Evolutionary conservation across 75 land plant genomes (phyloP), one percentile per base, ranked within the genome.

Genomic region (Adiantum capillusveneris): DNA sequence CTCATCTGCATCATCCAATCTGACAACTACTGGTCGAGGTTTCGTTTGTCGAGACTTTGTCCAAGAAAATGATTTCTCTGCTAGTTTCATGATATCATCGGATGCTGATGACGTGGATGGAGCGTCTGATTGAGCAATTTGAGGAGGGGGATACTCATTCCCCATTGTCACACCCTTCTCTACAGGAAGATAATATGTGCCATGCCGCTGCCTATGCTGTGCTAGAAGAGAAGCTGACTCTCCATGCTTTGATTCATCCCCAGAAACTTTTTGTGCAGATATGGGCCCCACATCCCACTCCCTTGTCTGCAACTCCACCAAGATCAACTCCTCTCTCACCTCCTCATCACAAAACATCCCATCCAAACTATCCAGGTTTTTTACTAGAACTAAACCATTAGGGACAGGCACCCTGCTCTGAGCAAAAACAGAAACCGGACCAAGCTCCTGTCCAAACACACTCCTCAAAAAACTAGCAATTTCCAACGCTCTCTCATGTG

Each of bases 181-280:
- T 43, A 77, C 74, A n/a, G 96, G 80, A 59, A 94, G 74, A 58
- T 94, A 94, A 67, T 79, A 94, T 24, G 74, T 30, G 44, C 86
- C 87, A 72, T 89, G 87, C 18, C 86, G 69, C 69, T 86, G 85
- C 12, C 98, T 75, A 51, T 94, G 98, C 63, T 86, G 79, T 24
- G 75, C 73, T 41, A 89, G 74, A 31, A 90, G 65, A 45, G 85
- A 85, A 21, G 81, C 69, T 13, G 92, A 78, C 57, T 79, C 87
- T 34, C 58, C 71, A 50, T 43, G 49, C 39, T 67, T 45, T 37
- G 66, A 53, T 52, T 66, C 66, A 22, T 65, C 16, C 25, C 82
- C 88, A 31, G 67, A 72, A 26, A 67, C 74, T 11, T 27, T 46
- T 24, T 44, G 51, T 18, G 34, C 22, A 25, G 77, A 34, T 9